Evolutionary conservation across 2,329 filamentous ascomycete genomes (phyloP).

Genomic region (Lasiodiplodia theobromae): DNA sequence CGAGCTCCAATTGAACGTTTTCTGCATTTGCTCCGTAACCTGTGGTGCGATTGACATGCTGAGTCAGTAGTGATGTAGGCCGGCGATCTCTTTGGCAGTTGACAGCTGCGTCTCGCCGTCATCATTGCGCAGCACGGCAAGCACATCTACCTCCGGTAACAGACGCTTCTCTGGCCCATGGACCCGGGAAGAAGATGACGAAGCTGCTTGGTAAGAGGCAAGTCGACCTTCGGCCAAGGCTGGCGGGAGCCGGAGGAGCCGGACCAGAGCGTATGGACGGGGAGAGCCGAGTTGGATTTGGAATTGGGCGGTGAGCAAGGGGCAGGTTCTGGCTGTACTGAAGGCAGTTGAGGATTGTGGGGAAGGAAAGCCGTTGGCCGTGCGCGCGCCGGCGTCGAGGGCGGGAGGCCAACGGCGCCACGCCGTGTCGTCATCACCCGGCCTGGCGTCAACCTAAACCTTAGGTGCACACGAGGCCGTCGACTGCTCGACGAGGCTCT

Average conservation of each 20-base stretch:
- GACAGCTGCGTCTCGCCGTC: not conserved
- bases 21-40: not conserved
- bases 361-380: not conserved
- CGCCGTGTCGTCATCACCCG: not conserved
- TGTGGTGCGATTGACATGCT: not conserved
- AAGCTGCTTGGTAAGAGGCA: not conserved
- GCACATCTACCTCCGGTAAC: not conserved
- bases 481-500: not conserved
- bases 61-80: not conserved
- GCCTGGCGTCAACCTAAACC: not conserved
- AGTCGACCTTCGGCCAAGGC: not conserved
- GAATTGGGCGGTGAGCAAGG: conserved; percentile 13
- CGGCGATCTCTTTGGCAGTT: not conserved
- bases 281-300: conserved; percentile 2
- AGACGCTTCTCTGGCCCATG: not conserved
- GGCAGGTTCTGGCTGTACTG: not conserved
- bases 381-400: not conserved
- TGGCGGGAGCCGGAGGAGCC: no score
- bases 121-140: not conserved
- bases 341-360: not conserved
- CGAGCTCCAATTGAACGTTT: not conserved
- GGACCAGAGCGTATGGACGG: not conserved
- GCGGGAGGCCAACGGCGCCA: not conserved
- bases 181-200: not conserved
- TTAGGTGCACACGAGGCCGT: not conserved